Percentiles rank a stretch among this genome's conserved stretches.
phyloP scores from a whole-genome alignment of 2,329 filamentous ascomycete species.

The Ophiostoma sp. region DNA sequence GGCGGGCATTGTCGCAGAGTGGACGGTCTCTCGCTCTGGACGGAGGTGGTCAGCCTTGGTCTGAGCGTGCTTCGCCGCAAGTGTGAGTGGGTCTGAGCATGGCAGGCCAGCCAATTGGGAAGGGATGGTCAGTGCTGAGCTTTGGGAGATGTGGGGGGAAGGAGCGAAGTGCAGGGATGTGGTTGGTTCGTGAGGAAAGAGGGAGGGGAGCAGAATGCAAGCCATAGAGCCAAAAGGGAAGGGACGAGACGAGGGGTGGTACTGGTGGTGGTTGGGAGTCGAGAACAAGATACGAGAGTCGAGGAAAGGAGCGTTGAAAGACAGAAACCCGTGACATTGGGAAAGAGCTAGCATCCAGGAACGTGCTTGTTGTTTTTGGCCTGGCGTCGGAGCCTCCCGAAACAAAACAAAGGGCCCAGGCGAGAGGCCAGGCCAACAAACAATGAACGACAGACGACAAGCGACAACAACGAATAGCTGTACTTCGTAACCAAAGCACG shows the following conservation, averaged over 20 bases:
- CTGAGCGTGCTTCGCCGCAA: conserved; percentile 16
- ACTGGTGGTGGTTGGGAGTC: too few relatives aligned
- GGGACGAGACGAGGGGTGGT: not conserved
- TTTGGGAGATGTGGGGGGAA: not conserved
- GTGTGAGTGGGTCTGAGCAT: not conserved
- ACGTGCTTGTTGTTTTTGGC: too few relatives aligned
- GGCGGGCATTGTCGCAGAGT: not conserved
- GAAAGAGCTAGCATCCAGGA: too few relatives aligned
- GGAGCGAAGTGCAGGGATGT: not conserved
- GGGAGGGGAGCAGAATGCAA: not conserved
- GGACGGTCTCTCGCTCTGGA: not conserved
- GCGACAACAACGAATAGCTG: not conserved
- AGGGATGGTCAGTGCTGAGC: not conserved
- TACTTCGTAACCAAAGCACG: not conserved
- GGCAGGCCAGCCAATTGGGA: not conserved
- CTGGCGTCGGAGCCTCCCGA: too few relatives aligned
- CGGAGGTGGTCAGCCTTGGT: conserved; percentile 10
- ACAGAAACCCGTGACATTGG: too few relatives aligned
- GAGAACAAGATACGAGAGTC: too few relatives aligned
- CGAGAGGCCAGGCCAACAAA: too few relatives aligned
- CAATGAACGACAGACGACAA: not conserved
- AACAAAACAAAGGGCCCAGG: too few relatives aligned
- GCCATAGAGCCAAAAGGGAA: not conserved
- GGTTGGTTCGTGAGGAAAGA: not conserved
- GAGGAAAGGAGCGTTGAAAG: too few relatives aligned